phyloP scores from a whole-genome alignment of 2,329 filamentous ascomycete genomes.

The Penicillium sp. region DNA sequence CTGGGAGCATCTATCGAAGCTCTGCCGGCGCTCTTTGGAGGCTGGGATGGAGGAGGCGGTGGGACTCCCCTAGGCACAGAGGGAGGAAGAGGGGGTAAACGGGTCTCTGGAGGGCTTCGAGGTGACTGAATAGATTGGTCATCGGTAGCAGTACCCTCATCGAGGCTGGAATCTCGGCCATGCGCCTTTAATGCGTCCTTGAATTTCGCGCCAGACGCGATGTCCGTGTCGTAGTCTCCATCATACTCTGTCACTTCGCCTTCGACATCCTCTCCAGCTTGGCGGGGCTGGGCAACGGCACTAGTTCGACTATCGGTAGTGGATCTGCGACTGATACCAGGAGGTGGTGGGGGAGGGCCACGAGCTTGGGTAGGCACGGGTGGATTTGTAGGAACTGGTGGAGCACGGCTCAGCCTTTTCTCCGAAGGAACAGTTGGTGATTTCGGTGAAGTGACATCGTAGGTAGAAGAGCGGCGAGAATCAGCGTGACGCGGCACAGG shows the following conservation, averaged over 20 bases:
- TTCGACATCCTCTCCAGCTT: constrained; percentile 65
- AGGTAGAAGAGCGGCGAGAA: constrained; percentile 45
- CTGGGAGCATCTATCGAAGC: constrained; percentile 39
- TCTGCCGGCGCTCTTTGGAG: constrained; percentile 51
- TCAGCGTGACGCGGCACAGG: constrained; percentile 45
- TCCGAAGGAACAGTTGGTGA: constrained; percentile 40
- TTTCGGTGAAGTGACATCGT: constrained; percentile 50
- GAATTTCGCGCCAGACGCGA: constrained; percentile 88
- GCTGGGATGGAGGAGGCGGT: constrained; percentile 68
- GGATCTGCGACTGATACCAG: constrained; percentile 60
- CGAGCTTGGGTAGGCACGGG: constrained; percentile 57
- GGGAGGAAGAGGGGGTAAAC: constrained; percentile 57
- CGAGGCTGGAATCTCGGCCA: constrained; percentile 74
- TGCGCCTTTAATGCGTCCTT: constrained; percentile 91
- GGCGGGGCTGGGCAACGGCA: constrained; percentile 49
- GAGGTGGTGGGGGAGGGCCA: constrained; percentile 69
- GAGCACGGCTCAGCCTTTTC: constrained; percentile 49
- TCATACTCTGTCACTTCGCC: constrained; percentile 93
- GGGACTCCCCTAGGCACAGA: constrained; percentile 65
- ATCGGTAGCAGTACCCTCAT: constrained; percentile 66
- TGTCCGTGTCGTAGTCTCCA: constrained; percentile 97
- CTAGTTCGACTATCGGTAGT: constrained; percentile 59
- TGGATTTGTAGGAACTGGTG: constrained; percentile 45
- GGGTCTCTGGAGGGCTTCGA: constrained; percentile 44
- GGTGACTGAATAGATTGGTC: constrained; percentile 58